These are phyloP conservation scores for Actinomortierella ambigua DNA, from an alignment of 371 early-diverging fungal species.

Conservation along the genomic window DNA sequence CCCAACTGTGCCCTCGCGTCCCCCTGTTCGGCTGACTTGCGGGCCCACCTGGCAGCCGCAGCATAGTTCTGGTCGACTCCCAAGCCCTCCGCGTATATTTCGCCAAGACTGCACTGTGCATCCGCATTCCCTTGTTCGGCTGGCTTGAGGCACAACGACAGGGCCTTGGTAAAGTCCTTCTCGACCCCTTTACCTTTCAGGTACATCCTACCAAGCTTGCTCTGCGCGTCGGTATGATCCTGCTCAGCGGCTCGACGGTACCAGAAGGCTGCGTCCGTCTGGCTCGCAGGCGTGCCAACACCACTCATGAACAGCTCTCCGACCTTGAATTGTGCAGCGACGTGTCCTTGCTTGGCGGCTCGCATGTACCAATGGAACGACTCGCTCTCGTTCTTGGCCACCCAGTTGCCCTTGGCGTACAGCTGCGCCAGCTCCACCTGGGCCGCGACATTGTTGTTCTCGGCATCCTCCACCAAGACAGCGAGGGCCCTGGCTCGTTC, in stretches of 20 bases:
- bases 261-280: constrained; percentile 77
- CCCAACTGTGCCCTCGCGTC: constrained; percentile 78
- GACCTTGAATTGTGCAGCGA: constrained; percentile 78
- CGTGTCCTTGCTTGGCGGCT: constrained; percentile 77
- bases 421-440: too few relatives aligned
- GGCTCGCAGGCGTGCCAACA: constrained; percentile 65
- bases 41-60: constrained; percentile 76
- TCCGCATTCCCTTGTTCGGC: constrained; percentile 71
- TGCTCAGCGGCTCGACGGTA: constrained; percentile 75
- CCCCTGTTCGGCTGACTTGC: constrained; percentile 70
- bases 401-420: constrained; percentile 86
- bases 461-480: too few relatives aligned
- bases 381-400: constrained; percentile 61
- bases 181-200: constrained; percentile 82
- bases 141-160: constrained; percentile 74
- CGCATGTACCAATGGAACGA: constrained; percentile 77
- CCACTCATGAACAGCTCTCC: constrained; percentile 83
- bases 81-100: constrained; percentile 85
- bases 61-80: constrained; percentile 68
- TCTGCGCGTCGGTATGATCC: constrained; percentile 73
- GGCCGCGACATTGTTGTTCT: too few relatives aligned
- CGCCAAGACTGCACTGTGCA: constrained; percentile 82
- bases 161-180: constrained; percentile 65
- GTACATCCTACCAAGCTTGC: constrained; percentile 76
- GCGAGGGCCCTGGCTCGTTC: too few relatives aligned